Evolutionary conservation across 306 rosid genomes (phyloP).

Genomic region (Medicago ruthenica): DNA sequence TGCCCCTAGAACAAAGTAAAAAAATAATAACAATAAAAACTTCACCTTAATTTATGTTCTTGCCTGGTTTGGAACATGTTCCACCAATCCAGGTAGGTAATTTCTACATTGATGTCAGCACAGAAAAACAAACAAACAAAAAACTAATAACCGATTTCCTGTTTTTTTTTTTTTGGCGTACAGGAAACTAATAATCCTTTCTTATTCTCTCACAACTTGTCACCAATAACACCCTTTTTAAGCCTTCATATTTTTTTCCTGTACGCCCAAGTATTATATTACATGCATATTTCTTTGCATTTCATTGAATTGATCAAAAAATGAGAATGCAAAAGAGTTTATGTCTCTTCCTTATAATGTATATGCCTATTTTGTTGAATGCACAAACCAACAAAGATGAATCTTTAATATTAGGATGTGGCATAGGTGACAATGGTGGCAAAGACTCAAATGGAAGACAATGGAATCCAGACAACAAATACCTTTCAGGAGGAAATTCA

Average conservation of each 20-base stretch:
- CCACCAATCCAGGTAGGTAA: constrained; percentile 48
- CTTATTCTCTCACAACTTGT: not conserved
- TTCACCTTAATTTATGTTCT: constrained; percentile 4
- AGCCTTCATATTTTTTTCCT: constrained; percentile 35
- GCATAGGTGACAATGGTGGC: constrained; percentile 45
- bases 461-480: constrained; percentile 51
- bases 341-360: not conserved
- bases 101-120: not conserved
- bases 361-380: constrained; percentile 23
- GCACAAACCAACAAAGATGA: not conserved
- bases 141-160: constrained; percentile 8
- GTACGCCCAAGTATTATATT: constrained; percentile 39
- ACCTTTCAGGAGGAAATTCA: constrained; percentile 31
- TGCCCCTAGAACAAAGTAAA: not conserved
- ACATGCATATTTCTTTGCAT: not conserved
- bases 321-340: constrained; percentile 13
- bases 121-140: not conserved
- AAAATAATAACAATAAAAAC: not conserved
- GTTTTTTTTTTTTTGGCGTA: constrained; percentile 35
- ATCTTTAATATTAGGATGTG: constrained; percentile 48
- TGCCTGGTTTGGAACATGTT: constrained; percentile 48
- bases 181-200: constrained; percentile 15
- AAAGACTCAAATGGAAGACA: constrained; percentile 54
- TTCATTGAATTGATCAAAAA: not conserved
- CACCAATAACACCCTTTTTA: not conserved